Base-by-base conservation (phyloP, 768 basidiomycete genomes). In the Trametes punicea region DNA sequence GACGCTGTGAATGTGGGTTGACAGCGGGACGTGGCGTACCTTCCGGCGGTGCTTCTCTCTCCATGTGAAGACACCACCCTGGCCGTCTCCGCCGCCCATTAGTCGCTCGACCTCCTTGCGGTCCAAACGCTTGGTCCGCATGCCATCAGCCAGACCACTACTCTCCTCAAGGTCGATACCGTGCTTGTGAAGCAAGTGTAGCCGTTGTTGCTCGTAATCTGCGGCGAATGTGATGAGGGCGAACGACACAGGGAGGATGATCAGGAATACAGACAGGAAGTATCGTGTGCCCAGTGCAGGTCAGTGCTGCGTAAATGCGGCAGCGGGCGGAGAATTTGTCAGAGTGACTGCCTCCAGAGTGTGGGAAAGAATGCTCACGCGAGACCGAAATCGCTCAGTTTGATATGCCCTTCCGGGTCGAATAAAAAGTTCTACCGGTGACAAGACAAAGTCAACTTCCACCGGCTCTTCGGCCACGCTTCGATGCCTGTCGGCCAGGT, bases 261-360 rank as follows among this genome's bases (percentile, higher is more conserved):
- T 72, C 30, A 38, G 25, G 56, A 21, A 57, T 40, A 70, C 72
- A 62, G 61, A 92, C 91, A 95, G 53, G 87, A 87, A 25, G 93
- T 94, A 73, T 98, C 94, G 72, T 98, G 94, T 20, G 93, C 91
- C 95, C 95, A 97, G 73, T 96, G 95, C 56, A 93, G 79, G 77
- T 94, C 89, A 55, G 92, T 90, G 51, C 90, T 93, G 69, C 65
- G 55, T 27, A 51, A 27, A 60, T 50, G 60, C 49, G 53, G 30
- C 20, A 41, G 31, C 56, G 42, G 46, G 31, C 46, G 50, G 44
- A 52, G 33, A 39, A 49, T 38, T 61, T 25, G 41, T 48, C 46
- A 55, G 34, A 26, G 53, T 29, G 21, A 42, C n/a, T 34, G 23
- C 29, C 6, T 27, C 30, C 42, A 26, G 16, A n/a, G 18, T 47